Conservation (phyloP, 129 eudicot species). For the Artemisia tridentata region DNA sequence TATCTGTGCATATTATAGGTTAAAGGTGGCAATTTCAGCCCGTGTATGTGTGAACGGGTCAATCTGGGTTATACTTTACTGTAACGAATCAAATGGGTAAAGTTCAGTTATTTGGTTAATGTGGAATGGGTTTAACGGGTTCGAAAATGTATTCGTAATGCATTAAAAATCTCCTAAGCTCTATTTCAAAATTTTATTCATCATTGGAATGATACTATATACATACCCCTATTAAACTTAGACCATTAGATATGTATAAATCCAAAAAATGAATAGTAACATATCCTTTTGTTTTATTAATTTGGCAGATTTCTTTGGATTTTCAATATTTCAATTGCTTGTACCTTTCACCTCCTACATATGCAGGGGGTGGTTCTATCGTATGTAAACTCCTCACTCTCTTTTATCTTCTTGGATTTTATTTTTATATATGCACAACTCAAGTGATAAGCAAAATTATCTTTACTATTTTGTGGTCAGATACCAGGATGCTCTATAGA, state of each 20-base stretch:
- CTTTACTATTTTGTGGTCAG: constrained; percentile 28
- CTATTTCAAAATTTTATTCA: too few relatives aligned
- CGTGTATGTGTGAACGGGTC: too few relatives aligned
- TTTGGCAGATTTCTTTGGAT: constrained; percentile 83
- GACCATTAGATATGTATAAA: not conserved
- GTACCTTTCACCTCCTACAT: constrained; percentile 58
- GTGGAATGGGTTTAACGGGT: too few relatives aligned
- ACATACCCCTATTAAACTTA: not conserved
- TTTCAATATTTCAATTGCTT: constrained; percentile 74
- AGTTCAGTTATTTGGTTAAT: too few relatives aligned
- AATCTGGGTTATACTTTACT: too few relatives aligned
- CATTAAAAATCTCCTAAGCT: too few relatives aligned
- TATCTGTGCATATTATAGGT: too few relatives aligned
- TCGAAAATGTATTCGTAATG: too few relatives aligned
- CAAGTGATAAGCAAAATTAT: not conserved
- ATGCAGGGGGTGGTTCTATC: constrained; percentile 37
- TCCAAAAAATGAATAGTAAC: not conserved
- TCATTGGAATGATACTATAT: too few relatives aligned
- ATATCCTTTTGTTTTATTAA: not conserved
- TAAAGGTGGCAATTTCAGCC: too few relatives aligned
- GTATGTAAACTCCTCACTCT: constrained; percentile 37
- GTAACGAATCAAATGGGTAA: too few relatives aligned
- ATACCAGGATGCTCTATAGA: constrained; percentile 70
- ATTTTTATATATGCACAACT: constrained; percentile 6
- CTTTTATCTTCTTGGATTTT: constrained; percentile 9